Evolutionary conservation across 495 filamentous ascomycete genomes (phyloP), one percentile per base, ranked within the genome.

Genomic region (Lasiosphaeria ovina): DNA sequence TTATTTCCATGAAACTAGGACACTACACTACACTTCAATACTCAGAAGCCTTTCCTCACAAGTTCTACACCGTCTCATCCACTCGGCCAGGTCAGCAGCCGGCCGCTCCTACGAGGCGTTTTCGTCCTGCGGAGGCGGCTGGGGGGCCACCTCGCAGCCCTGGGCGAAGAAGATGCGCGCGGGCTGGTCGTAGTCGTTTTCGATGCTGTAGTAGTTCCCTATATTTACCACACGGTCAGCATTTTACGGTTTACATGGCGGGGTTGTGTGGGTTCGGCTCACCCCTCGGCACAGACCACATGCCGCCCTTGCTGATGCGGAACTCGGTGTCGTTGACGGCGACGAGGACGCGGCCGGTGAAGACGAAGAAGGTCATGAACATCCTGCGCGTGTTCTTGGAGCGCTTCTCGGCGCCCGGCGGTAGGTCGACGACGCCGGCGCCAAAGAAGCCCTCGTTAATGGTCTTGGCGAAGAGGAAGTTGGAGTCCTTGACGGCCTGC

Each of bases 251-350:
- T 24, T 24, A 24, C 24, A 24, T 24, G 24, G 24, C 24, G 24
- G 24, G 24, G 24, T 24, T 24, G 24, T 24, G 24, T 24, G 2
- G 24, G 24, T 24, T 24, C 2, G 24, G 81, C 88, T 80, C 71
- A 97, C 94, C 95, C 85, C 92, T 84, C 12, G 94, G 95, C 59
- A 97, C 91, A 72, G 94, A 91, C 76, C 89, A 97, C 64, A 94
- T 87, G 35, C 92, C 92, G 35, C 93, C 93, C 66, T 89, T 90
- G 11, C 87, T 83, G 59, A 96, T 90, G 60, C 86, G 82, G 69
- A 97, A 97, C 62, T 79, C 79, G n/a, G 85, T 89, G n/a, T 88
- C 87, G 61, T 89, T 89, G 11, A 98, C 83, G 51, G 84, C 87
- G 32, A 90, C 90, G 64, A 78, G 71, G 40, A 96, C 91, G 52